Conservation (phyloP, 108 stramenopile species). For the Pseudonitzschia pungens region DNA sequence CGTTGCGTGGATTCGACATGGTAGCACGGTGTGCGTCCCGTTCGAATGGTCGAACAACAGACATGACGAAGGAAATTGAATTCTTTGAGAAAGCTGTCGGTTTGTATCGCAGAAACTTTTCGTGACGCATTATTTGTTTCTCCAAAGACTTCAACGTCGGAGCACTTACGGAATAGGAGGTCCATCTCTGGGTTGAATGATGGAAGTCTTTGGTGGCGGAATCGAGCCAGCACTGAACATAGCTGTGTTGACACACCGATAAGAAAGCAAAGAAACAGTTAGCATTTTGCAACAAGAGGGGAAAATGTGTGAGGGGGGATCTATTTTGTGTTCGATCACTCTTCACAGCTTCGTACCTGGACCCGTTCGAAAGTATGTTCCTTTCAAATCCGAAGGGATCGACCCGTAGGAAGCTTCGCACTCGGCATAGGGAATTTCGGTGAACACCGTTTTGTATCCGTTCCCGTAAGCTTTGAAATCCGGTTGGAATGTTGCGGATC, state of each 20-base stretch:
- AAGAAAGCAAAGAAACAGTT: not conserved
- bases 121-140: too few species aligned
- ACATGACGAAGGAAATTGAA: too few species aligned
- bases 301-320: too few species aligned
- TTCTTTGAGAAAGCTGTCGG: too few species aligned
- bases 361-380: slow-evolving; percentile 76
- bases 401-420: slow-evolving; percentile 45
- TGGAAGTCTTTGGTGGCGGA: slow-evolving; percentile 71
- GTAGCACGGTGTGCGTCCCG: too few species aligned
- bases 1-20: too few species aligned
- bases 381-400: slow-evolving; percentile 68
- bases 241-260: slow-evolving; percentile 20
- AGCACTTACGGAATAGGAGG: slow-evolving; percentile 55
- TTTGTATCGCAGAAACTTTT: too few species aligned
- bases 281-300: not conserved
- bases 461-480: slow-evolving; percentile 59
- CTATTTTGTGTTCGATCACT: not conserved
- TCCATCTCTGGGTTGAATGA: slow-evolving; percentile 72
- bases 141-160: not conserved
- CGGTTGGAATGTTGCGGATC: not conserved
- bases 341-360: slow-evolving; percentile 23
- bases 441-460: slow-evolving; percentile 76
- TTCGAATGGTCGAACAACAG: too few species aligned
- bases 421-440: slow-evolving; percentile 56
- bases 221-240: slow-evolving; percentile 89